Evolutionary conservation across 2,329 filamentous ascomycete genomes (phyloP).

Genomic region (Epichloe amarillans): DNA sequence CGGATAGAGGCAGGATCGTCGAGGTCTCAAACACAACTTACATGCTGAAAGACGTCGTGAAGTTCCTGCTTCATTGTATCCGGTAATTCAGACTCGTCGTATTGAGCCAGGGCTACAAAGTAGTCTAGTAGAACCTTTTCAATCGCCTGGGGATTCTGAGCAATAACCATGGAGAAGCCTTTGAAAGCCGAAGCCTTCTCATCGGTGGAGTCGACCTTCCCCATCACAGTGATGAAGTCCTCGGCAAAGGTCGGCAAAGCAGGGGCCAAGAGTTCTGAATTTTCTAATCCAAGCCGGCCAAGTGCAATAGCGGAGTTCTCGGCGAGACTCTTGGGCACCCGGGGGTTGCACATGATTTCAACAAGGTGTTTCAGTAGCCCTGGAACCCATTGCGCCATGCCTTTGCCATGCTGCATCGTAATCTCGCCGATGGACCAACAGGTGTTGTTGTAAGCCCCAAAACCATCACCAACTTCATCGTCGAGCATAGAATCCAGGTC

Average conservation of each 20-base stretch:
- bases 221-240: slow-evolving; percentile 70
- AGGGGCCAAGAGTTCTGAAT: slow-evolving; percentile 61
- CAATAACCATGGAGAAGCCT: slow-evolving; percentile 75
- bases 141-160: slow-evolving; percentile 82
- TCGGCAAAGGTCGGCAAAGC: slow-evolving; percentile 69
- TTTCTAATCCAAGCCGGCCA: slow-evolving; percentile 72
- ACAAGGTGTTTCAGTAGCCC: slow-evolving; percentile 65
- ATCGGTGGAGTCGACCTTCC: slow-evolving; percentile 72
- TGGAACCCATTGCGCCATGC: slow-evolving; percentile 64
- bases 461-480: slow-evolving; percentile 71
- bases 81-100: slow-evolving; percentile 49
- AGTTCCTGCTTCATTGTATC: slow-evolving; percentile 51
- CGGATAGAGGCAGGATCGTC: not conserved
- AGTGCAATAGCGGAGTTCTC: slow-evolving; percentile 94
- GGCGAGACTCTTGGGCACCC: slow-evolving; percentile 72
- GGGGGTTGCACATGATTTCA: slow-evolving; percentile 71
- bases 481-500: slow-evolving; percentile 66
- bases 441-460: slow-evolving; percentile 93
- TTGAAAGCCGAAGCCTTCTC: slow-evolving; percentile 91
- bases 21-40: slow-evolving; percentile 28
- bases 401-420: slow-evolving; percentile 61
- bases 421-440: slow-evolving; percentile 97
- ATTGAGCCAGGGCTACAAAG: slow-evolving; percentile 72
- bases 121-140: slow-evolving; percentile 73
- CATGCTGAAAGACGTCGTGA: slow-evolving; percentile 62